phyloP scores from a whole-genome alignment of 2,329 filamentous ascomycete genomes.

The Neophaeococcomyces aloes region DNA sequence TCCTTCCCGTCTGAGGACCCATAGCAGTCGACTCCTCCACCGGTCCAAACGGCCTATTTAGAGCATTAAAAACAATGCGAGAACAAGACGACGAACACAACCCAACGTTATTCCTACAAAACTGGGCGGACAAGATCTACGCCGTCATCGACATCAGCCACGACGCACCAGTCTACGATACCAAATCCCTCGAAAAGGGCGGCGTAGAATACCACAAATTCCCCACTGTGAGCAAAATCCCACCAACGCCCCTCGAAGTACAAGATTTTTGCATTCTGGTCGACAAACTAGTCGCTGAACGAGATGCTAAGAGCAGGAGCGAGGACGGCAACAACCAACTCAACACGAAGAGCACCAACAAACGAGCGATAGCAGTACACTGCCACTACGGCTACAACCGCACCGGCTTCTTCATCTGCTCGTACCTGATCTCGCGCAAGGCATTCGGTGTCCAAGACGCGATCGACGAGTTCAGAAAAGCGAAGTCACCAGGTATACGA shows the following conservation, averaged over 20 bases:
- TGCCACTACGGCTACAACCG: conserved; percentile 96
- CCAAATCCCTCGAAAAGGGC: conserved; percentile 54
- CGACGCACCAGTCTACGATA: conserved; percentile 81
- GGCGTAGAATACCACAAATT: conserved; percentile 73
- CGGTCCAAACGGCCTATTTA: conserved; percentile 55
- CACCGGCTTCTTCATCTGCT: conserved; percentile 82
- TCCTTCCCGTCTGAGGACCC: conserved; percentile 63
- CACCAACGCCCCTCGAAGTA: conserved; percentile 56
- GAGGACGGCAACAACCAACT: conserved; percentile 26
- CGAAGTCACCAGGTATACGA: conserved; percentile 70
- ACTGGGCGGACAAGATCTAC: conserved; percentile 57
- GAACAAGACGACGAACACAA: conserved; percentile 79
- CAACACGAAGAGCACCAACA: conserved; percentile 10
- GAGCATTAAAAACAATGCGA: conserved; percentile 84
- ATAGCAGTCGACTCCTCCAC: conserved; percentile 38
- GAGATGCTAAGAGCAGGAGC: conserved; percentile 30
- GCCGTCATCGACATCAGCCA: conserved; percentile 86
- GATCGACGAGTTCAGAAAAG: conserved; percentile 63
- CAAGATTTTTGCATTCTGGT: conserved; percentile 49
- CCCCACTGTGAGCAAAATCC: conserved; percentile 83
- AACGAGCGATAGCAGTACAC: conserved; percentile 65
- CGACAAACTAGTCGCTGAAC: conserved; percentile 45
- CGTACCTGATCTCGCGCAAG: conserved; percentile 76
- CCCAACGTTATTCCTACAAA: conserved; percentile 58
- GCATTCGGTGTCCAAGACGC: conserved; percentile 64